Evolutionary conservation across 768 basidiomycete species (phyloP), one percentile per base, ranked within the genome.

Genomic region (Cystobasidium tubakii): DNA sequence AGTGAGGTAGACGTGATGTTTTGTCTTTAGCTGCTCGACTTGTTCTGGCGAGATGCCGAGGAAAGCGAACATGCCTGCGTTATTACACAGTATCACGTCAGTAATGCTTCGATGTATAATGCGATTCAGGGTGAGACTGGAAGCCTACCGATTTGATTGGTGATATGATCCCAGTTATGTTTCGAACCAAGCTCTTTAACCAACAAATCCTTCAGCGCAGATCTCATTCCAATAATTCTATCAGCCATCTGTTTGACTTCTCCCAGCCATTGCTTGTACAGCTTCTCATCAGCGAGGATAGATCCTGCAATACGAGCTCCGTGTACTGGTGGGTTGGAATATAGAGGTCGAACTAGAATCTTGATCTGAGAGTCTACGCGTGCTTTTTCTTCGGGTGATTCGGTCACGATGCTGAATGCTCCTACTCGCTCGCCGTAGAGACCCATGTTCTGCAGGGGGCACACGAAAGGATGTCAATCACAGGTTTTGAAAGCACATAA

Each of bases 71-170:
- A 73, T 66, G 60, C 72, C 74, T 76, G 50, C 23, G 57, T 19
- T 17, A n/a, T n/a, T n/a, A n/a, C 33, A 12, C 13, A 13, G 13
- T 15, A 1, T 1, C 1, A 15, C 10, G n/a, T 57, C 21, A 29
- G 53, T 0, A 12, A n/a, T n/a, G n/a, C n/a, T n/a, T n/a, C n/a
- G n/a, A n/a, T n/a, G n/a, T n/a, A n/a, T n/a, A n/a, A n/a, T n/a
- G n/a, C n/a, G n/a, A n/a, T n/a, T n/a, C n/a, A n/a, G n/a, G n/a
- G n/a, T n/a, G n/a, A n/a, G n/a, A n/a, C n/a, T n/a, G n/a, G n/a
- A n/a, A n/a, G n/a, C 94, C 95, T 96, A 72, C 94, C 95, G 82
- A 98, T 98, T 84, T 98, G 96, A 66, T 87, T 86, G 78, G 89
- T 84, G 79, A 99, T 95, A 82, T 98, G 95, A n/a, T 88, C 87